Evolutionary conservation across 805 yeast species (phyloP), one percentile per base, ranked within the genome.

Genomic region (Candida tibetensis): DNA sequence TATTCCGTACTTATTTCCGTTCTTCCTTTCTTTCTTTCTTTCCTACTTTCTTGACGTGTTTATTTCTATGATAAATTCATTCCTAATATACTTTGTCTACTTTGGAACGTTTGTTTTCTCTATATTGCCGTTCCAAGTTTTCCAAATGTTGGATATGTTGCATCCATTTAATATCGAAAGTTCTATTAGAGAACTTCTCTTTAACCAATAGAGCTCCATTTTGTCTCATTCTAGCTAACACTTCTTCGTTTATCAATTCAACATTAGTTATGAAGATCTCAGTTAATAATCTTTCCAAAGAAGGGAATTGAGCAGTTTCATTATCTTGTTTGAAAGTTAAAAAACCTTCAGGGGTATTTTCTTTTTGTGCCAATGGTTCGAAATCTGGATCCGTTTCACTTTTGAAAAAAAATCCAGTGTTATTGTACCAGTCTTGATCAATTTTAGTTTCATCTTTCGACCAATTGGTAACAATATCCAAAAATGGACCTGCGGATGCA

Each of bases 401-500:
- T 44, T 74, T 78, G 67, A 91, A 93, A 58, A 89, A 84, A 52
- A 85, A 83, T 0, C 98, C 98, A 0, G 87, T 72, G 40, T 76
- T 76, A 10, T 72, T 68, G 17, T 62, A 55, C 55, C 67, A 54
- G 25, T 39, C 19, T 10, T 34, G 26, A 5, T 52, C 36, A 17
- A 30, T 33, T 3, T 31, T 35, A 4, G 15, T 33, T 18, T 46
- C 37, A 15, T 39, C 37, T 22, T 40, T 45, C 4, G 39, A 34
- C n/a, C 37, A 39, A 4, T 37, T 26, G 3, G 55, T 48, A n/a
- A 86, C 93, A 42, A 93, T 93, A 60, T 93, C 99, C 39, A 81
- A 66, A 29, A 77, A 71, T 7, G 99, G 99, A 1, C 99, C 99
- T 0, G 96, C 99, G 37, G 95, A 84, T 3, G 95, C 95, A 62